Base-by-base conservation (phyloP, 2,329 filamentous ascomycete genomes). In the Pseudocercospora cruenta region DNA sequence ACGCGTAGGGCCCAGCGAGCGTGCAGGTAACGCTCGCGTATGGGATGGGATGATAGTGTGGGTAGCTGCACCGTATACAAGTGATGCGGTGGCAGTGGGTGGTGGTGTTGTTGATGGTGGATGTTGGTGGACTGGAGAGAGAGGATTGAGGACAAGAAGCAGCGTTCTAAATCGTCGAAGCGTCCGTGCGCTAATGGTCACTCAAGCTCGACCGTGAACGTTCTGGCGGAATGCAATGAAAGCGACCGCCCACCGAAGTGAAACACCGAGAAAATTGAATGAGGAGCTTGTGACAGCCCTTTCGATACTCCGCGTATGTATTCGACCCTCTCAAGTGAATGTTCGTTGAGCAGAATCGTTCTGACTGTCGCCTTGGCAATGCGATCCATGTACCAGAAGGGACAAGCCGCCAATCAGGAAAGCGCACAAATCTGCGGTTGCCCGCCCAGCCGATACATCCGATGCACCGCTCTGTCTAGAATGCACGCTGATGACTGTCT, bases 221-320 rank as follows among this genome's bases (percentile, higher is more conserved):
- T 9, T 39, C 31, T 1, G 55, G 55, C 55, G 55, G 55, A 58
- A 58, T 19, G 58, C 53, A 62, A 68, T 57, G 58, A 70, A 51
- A 24, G 43, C 28, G 51, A 62, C 22, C 60, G 53, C 31, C 59
- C 24, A 22, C 16, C 14, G 47, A 43, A 55, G 58, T 28, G 36
- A 16, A n/a, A 65, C 57, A 55, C 28, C 57, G 39, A 33, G 51
- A 62, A 64, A 74, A 69, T 47, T 66, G 57, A 68, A 67, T 61
- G 70, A 71, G 72, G 64, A 68, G 70, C 67, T 67, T 73, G 70
- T 65, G 60, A 68, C 59, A 62, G 63, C 53, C 60, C 63, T 63
- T 64, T 69, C 63, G 65, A 73, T 73, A 69, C 63, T 71, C 73
- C 69, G 63, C 71, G 62, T 68, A 67, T 71, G 63, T 72, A 71